Percentiles rank a stretch among this genome's conserved stretches.
phyloP scores from a whole-genome alignment of 106 monocot genomes.

The Alisma plantagoaquatica region DNA sequence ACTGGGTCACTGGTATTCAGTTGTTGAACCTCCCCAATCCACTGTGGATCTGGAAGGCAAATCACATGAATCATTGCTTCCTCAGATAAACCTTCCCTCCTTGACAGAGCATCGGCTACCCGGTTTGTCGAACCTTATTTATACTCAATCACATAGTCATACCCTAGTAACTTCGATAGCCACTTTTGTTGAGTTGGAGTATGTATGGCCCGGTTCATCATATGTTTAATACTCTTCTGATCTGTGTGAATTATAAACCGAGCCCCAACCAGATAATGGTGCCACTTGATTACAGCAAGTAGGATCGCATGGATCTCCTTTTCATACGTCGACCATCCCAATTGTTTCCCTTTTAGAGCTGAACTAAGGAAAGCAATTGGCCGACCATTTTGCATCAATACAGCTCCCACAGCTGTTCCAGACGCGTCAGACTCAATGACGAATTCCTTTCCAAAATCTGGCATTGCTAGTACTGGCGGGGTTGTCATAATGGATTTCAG shows the following conservation, averaged over 20 bases:
- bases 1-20: too few relatives aligned
- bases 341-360: background rate
- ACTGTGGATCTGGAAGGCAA: background rate
- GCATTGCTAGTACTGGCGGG: background rate
- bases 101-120: constrained; percentile 1
- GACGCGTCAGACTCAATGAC: background rate
- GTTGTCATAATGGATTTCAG: constrained; percentile 1
- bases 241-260: background rate
- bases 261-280: background rate
- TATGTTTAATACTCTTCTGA: constrained; percentile 3
- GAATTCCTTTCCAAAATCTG: background rate
- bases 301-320: background rate
- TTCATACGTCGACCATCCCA: background rate
- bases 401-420: background rate
- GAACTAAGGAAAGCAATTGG: constrained; percentile 8
- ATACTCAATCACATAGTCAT: background rate
- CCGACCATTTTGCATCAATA: background rate
- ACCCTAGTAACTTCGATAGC: background rate
- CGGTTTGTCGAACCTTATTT: background rate
- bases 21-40: background rate
- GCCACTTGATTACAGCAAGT: background rate
- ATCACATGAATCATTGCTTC: background rate
- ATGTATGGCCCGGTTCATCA: background rate
- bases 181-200: background rate
- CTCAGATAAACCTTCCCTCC: too few relatives aligned